A percentile compares a stretch with the other conserved stretches of the same genome.
phyloP scores from a whole-genome alignment of 2,329 filamentous ascomycete species.

The Fusarium citri region DNA sequence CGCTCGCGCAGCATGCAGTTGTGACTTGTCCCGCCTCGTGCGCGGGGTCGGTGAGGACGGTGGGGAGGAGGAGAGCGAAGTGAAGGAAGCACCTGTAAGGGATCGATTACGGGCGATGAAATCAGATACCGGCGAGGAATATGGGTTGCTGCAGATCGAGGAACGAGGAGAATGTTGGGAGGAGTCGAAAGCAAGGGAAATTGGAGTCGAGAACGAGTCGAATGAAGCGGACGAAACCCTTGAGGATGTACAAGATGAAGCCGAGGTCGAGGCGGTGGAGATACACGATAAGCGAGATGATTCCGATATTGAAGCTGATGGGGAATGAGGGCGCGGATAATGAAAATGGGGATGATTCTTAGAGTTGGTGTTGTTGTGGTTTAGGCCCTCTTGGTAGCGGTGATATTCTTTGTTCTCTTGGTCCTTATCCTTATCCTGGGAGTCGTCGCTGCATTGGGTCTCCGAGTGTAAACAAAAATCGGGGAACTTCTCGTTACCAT shows the following conservation, averaged over 20 bases:
- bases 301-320: constrained; percentile 40
- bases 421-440: constrained; percentile 15
- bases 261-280: constrained; percentile 39
- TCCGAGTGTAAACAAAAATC: constrained; percentile 58
- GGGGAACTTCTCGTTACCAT: constrained; percentile 53
- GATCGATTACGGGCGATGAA: constrained; percentile 36
- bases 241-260: constrained; percentile 34
- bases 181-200: constrained; percentile 32
- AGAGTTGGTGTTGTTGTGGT: constrained; percentile 39
- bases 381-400: constrained; percentile 14
- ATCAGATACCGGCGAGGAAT: constrained; percentile 35
- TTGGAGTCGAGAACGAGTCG: constrained; percentile 40
- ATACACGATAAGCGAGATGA: constrained; percentile 44
- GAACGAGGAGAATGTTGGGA: constrained; percentile 24
- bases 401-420: constrained; percentile 16
- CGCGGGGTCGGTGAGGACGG: constrained; percentile 50
- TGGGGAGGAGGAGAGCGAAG: constrained; percentile 38
- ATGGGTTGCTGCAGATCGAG: constrained; percentile 5
- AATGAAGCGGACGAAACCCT: constrained; percentile 41
- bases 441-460: constrained; percentile 26
- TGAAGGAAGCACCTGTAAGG: constrained; percentile 36
- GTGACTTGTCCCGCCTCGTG: constrained; percentile 60
- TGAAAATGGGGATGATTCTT: constrained; percentile 43
- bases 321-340: constrained; percentile 41
- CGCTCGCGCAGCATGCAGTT: constrained; percentile 62